Evolutionary conservation across 768 basidiomycete species (phyloP), one percentile per base, ranked within the genome.

Genomic region (Termitomyces sp.): DNA sequence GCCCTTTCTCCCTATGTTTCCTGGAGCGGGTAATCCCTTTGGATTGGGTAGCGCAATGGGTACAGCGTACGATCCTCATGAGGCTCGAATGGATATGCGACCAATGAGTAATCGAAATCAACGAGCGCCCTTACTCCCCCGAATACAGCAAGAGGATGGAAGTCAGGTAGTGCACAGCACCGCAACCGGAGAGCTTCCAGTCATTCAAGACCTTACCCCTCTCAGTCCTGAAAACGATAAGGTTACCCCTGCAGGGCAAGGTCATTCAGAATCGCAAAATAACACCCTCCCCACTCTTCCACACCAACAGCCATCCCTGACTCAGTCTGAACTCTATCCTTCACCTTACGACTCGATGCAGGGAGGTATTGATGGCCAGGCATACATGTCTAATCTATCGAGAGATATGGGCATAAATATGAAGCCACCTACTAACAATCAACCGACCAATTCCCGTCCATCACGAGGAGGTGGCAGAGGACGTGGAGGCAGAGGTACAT

Each of bases 171-270:
- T 71, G 24, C 75, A 74, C 58, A 62, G 73, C 53, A 59, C 73
- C 48, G 71, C 75, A 2, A 83, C 86, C 15, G 90, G 89, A 56
- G 90, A 91, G 69, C 80, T 90, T 5, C 88, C 89, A 9, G 90
- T 92, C 48, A 88, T 92, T 31, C 90, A 92, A 68, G 90, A 92
- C 66, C 74, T 92, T 41, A 92, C 90, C 0, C 90, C 90, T 0
- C 74, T 73, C 50, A 59, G 69, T 36, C 72, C 77, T 24, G 72
- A 72, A 10, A 72, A 71, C 13, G 69, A 62, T 69, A 60, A 69
- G 69, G n/a, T 59, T 64, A 22, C 31, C 28, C 60, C 68, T 20
- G 62, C 60, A 22, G 63, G 61, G 4, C 66, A 70, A 26, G 34
- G 60, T 28, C 70, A 65, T 29, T n/a, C 58, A 18, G 56, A 58